Base-by-base conservation (phyloP, 2,329 filamentous ascomycete species). In the Rhynchosporium secalis region DNA sequence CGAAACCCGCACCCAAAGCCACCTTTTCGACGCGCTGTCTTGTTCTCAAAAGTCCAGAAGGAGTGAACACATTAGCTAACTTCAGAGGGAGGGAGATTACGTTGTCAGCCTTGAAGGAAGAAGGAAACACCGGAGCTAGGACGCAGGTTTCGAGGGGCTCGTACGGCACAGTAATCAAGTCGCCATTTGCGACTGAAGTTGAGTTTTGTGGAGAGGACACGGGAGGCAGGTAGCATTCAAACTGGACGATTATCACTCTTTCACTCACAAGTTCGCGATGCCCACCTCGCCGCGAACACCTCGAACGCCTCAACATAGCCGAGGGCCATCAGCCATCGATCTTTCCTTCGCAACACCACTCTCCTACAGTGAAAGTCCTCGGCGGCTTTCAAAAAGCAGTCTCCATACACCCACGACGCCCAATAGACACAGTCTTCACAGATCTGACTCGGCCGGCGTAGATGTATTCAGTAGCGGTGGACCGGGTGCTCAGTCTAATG, bases 221-320 rank as follows among this genome's bases (percentile, higher is more conserved):
- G 29, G 33, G 28, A 40, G 48, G 15, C 31, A 40, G 29, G 33
- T 20, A 46, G 13, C 29, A 57, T 38, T 57, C 55, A 58, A 58
- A 31, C 55, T 58, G 59, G 49, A 55, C 40, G 49, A 55, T 51
- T 58, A 62, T 52, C 60, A 58, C 29, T 66, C 65, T 46, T 63
- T 59, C 31, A 60, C 59, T 28, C 56, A 59, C 58, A 28, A 52
- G 49, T 38, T 67, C 73, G 71, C 56, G 46, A 83, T 82, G 78
- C 73, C 78, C 56, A 72, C 77, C 58, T 75, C 77, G 61, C 83
- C 84, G 56, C 20, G 20, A 20, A 20, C 20, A 20, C 20, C 20
- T 20, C 78, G 78, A 55, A 86, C 84, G 41, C 84, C 85, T 60
- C 78, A 77, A 67, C 85, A 87, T 71, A 87, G 84, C 66, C 81